A percentile compares a stretch with the other conserved stretches of the same genome.
These are phyloP conservation scores for Candida orba DNA, from an alignment of 805 yeast genomes.

Conservation along the genomic window DNA sequence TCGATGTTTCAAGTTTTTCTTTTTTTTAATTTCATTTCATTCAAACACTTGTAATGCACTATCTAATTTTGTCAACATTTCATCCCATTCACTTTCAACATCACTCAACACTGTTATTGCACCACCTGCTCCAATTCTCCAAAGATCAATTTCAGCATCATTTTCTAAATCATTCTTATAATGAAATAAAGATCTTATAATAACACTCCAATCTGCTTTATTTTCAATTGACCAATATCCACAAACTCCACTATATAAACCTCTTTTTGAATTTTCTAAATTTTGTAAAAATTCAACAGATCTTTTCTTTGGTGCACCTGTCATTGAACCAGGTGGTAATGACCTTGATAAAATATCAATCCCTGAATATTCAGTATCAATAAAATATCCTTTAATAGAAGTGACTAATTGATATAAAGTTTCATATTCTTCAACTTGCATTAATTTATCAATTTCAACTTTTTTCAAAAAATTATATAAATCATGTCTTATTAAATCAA, in stretches of 20 bases:
- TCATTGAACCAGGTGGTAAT: conserved; percentile 98
- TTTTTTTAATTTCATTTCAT: no score
- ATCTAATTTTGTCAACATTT: conserved; percentile 73
- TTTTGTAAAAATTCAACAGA: conserved; percentile 75
- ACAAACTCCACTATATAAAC: conserved; percentile 87
- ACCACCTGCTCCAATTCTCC: conserved; percentile 98
- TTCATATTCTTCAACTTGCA: conserved; percentile 88
- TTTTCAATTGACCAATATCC: conserved; percentile 92
- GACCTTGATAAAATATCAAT: conserved; percentile 72
- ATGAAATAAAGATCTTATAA: conserved; percentile 75
- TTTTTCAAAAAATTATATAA: conserved; percentile 55
- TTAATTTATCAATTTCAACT: conserved; percentile 70
- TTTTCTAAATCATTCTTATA: conserved; percentile 42
- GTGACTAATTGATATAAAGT: conserved; percentile 91
- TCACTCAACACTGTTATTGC: conserved; percentile 89
- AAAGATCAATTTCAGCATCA: conserved; percentile 30
- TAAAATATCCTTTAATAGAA: conserved; percentile 59
- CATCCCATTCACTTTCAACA: conserved; percentile 84
- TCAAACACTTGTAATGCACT: conserved; percentile 71
- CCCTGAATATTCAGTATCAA: conserved; percentile 42
- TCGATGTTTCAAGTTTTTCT: conserved; percentile 5
- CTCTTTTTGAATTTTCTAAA: conserved; percentile 41
- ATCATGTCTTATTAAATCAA: conserved; percentile 91
- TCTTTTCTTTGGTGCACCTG: conserved; percentile 96
- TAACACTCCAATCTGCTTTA: conserved; percentile 92